A percentile compares a stretch with the other conserved stretches of the same genome.
Conservation (phyloP, 2,329 filamentous ascomycete genomes). For the Cercospora berteroae region DNA sequence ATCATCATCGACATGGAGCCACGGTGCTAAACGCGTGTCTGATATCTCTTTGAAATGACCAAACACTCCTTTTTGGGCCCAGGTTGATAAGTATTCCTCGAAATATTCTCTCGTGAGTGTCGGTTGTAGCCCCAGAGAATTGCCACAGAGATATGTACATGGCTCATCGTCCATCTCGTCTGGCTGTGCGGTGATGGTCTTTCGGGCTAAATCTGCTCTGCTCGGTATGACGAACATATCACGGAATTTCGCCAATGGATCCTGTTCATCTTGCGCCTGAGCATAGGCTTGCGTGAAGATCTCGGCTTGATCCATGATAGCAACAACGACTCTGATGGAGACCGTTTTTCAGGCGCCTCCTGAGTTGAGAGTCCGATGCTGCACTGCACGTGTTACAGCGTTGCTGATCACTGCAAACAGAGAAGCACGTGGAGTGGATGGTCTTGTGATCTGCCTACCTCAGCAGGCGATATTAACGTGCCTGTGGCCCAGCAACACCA, state of each 20-base stretch:
- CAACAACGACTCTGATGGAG: too few species aligned
- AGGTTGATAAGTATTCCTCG: conserved; percentile 72
- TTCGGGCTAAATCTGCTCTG: conserved; percentile 67
- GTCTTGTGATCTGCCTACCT: conserved; percentile 14
- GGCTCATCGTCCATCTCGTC: conserved; percentile 37
- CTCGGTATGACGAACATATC: conserved; percentile 76
- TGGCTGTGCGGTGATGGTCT: conserved; percentile 46
- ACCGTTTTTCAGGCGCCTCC: neutral
- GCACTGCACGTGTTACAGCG: conserved; percentile 1
- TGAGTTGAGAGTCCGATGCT: neutral
- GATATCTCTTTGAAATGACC: conserved; percentile 74
- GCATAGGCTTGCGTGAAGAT: conserved; percentile 26
- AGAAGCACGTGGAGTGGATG: conserved; percentile 2
- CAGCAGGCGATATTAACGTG: conserved; percentile 3
- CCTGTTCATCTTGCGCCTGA: conserved; percentile 37
- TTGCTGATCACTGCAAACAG: neutral
- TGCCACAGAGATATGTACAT: conserved; percentile 81
- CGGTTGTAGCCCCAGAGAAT: conserved; percentile 84
- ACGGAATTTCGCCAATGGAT: conserved; percentile 48
- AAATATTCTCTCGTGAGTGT: conserved; percentile 64
- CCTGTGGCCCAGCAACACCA: neutral
- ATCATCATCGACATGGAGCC: conserved; percentile 76
- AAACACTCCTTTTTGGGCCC: conserved; percentile 79
- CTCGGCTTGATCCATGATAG: conserved; percentile 17
- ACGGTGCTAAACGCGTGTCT: conserved; percentile 66